Evolutionary conservation across 106 monocot species (phyloP), one percentile per base, ranked within the genome.

Genomic region (Hemerocallis citrina): DNA sequence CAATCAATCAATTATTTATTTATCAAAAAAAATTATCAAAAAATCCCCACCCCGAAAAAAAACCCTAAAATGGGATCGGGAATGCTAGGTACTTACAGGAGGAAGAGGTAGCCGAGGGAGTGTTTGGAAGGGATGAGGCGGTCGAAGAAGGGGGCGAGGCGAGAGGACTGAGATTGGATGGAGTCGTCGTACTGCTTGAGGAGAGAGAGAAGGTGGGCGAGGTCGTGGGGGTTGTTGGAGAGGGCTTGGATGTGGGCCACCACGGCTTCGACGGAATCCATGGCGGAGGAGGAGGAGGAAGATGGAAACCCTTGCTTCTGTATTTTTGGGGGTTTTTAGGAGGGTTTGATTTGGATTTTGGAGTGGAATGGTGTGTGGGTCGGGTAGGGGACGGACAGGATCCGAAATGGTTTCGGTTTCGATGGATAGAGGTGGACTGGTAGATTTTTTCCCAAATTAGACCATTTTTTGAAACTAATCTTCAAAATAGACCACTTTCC

Each of bases 101-200:
- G 45, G 41, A 72, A 96, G 79, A 96, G 87, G 48, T 76, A 96
- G 7, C 96, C 96, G 34, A 91, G 81, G 47, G 90, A 87, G 62
- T 90, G 90, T 6, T 22, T 61, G 56, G 72, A 10, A 14, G 86
- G 81, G 56, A 90, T 79, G 60, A 91, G 81, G 28, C 79, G 78
- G 9, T 61, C 64, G 46, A 96, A 61, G 58, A 73, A 69, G 16
- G 78, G 72, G 24, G 37, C 41, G 38, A 96, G 72, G 22, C 44
- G 63, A 17, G 77, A 22, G 17, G 70, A 65, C 25, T 87, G 83
- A 14, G 72, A 62, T 21, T 76, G 81, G 56, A 96, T 81, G 23
- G 72, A 63, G 13, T 81, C 84, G 17, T 90, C 87, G 52, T 84
- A 70, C 62, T 87, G 83, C 79, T 81, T 90, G 27, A 96, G 87